Percentiles rank a stretch among this genome's conserved stretches.
phyloP scores from a whole-genome alignment of 352 stramenopile genomes.

The Pythium rhizo-oryzae region DNA sequence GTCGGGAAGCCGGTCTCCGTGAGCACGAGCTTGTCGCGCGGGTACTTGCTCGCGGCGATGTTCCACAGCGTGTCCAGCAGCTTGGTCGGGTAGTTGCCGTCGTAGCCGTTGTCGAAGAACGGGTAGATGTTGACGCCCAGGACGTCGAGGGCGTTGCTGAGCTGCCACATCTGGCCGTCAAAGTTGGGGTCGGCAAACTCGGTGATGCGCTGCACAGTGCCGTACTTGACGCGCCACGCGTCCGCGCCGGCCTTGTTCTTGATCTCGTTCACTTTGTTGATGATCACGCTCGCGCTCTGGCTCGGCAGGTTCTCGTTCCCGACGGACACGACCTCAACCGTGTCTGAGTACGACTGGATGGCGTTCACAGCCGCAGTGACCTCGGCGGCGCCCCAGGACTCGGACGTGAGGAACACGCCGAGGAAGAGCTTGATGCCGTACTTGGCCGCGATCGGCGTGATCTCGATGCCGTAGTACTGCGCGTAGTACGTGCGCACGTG shows the following conservation, averaged over 20 bases:
- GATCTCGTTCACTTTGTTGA: constrained; percentile 38
- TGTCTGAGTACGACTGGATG: constrained; percentile 45
- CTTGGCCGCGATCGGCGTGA: constrained; percentile 46
- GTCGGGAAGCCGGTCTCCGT: constrained; percentile 43
- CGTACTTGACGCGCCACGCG: constrained; percentile 48
- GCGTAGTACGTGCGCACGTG: constrained; percentile 68
- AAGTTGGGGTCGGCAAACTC: constrained; percentile 13
- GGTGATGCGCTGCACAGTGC: constrained; percentile 42
- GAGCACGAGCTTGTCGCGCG: constrained; percentile 32
- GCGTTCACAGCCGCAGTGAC: constrained; percentile 44
- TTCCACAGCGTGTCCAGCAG: constrained; percentile 36
- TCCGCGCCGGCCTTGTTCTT: constrained; percentile 28
- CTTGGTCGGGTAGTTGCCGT: constrained; percentile 23
- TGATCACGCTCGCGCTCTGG: constrained; percentile 25
- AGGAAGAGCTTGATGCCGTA: constrained; percentile 62
- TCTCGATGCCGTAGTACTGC: constrained; percentile 49
- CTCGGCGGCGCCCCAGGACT: constrained; percentile 48
- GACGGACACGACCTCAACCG: constrained; percentile 51
- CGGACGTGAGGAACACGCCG: constrained; percentile 52
- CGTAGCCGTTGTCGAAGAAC: constrained; percentile 42
- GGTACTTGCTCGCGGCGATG: constrained; percentile 25
- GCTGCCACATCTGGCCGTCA: constrained; percentile 23
- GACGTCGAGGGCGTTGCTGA: constrained; percentile 27
- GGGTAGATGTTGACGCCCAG: constrained; percentile 47
- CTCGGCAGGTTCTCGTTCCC: constrained; percentile 43